Conservation (phyloP, 2,329 filamentous ascomycete species). For the Pseudogymnoascus sp. region DNA sequence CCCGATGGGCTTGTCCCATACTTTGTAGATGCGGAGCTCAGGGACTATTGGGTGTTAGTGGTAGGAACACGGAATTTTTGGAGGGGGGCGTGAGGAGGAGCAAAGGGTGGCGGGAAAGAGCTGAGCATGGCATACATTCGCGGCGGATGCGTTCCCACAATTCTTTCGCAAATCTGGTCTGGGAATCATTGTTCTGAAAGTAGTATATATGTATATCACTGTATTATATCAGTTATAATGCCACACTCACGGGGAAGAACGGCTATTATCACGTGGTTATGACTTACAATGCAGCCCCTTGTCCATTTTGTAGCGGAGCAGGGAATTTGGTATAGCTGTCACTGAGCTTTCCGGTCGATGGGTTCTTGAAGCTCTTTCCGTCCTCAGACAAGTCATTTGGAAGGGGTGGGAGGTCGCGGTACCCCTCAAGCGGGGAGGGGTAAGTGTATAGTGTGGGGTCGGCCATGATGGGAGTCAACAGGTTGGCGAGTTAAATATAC, state of each 20-base stretch:
- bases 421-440: constrained; percentile 51
- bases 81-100: neutral
- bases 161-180: constrained; percentile 60
- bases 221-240: neutral
- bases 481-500: neutral
- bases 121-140: constrained; percentile 53
- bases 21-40: constrained; percentile 70
- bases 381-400: constrained; percentile 48
- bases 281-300: constrained; percentile 63
- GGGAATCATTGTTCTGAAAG: constrained; percentile 53
- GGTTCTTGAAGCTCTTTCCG: constrained; percentile 71
- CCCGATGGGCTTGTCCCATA: constrained; percentile 72
- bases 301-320: constrained; percentile 58
- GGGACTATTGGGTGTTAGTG: constrained; percentile 50
- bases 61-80: neutral
- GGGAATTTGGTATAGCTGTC: constrained; percentile 63
- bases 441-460: constrained; percentile 40
- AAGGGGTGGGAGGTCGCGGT: constrained; percentile 48
- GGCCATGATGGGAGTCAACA: constrained; percentile 26
- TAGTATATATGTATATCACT: constrained; percentile 84
- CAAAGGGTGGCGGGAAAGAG: constrained; percentile 1
- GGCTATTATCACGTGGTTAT: constrained; percentile 3
- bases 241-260: neutral
- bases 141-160: constrained; percentile 71
- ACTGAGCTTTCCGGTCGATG: constrained; percentile 52